Base-by-base conservation (phyloP, 805 yeast genomes). In the Wickerhamomyces bisporus region DNA sequence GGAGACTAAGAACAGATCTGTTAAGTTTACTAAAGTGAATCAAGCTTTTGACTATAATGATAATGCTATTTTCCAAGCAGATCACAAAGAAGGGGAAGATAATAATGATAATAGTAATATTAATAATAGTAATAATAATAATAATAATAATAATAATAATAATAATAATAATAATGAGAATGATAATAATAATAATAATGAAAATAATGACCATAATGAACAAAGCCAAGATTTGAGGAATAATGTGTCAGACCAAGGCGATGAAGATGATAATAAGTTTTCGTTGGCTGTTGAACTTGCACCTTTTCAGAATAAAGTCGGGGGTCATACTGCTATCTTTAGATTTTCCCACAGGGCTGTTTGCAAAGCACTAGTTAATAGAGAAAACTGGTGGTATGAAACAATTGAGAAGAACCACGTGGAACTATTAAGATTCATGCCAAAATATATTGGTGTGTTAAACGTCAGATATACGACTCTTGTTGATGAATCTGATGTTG, bases 261-360 rank as follows among this genome's bases (percentile, higher is more conserved):
- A 48, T 1, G 53, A 48, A 3, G 55, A 51, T 9, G 58, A 52
- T 6, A 55, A 63, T 6, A 64, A 68, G 29, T 83, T 69, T 47
- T 84, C 88, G 3, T 62, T 87, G 23, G 85, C 96, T 1, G 96
- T 89, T 1, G 97, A 91, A 57, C 64, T 91, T 41, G 77, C 86
- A 38, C 98, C 98, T 2, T 91, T 89, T 62, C 80, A 81, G 39
- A 88, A 93, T 57, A 88, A 86, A 55, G 98, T 93, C 17, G 99
- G 99, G 7, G 99, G 99, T 0, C 99, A 93, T 58, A 91, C 97
- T 0, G 97, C 97, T 2, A 88, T 93, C 26, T 93, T 91, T 65
- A 75, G 91, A 47, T 93, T 93, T 57, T 83, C 95, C 5, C 85
- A 80, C 49, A 70, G 86, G 41, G 98, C 97, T 0, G 96, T 93